phyloP scores from a whole-genome alignment of 2,329 filamentous ascomycete genomes.

The Trichophaea hybrida region DNA sequence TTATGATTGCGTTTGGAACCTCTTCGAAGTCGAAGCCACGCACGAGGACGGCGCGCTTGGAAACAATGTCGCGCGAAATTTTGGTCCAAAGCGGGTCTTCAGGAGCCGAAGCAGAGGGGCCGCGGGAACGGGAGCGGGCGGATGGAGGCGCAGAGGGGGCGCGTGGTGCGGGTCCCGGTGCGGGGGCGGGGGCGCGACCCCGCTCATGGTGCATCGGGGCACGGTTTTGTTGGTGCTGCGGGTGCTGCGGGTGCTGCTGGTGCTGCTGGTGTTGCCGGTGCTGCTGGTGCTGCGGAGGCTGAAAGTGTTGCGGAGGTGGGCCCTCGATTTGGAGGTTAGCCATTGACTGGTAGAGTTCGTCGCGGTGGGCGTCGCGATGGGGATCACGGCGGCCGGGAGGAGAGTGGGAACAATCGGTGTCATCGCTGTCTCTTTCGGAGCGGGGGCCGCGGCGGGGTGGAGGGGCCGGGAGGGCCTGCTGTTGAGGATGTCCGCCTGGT shows the following conservation, averaged over 20 bases:
- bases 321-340: neutral
- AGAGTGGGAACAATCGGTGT: constrained; percentile 1
- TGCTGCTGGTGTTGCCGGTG: neutral
- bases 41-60: constrained; percentile 19
- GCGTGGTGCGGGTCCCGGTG: constrained; percentile 7
- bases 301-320: neutral
- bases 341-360: neutral
- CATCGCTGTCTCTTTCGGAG: neutral
- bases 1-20: constrained; percentile 18
- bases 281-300: neutral
- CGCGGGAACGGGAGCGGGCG: constrained; percentile 6
- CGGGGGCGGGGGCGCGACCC: constrained; percentile 8
- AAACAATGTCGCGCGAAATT: constrained; percentile 23
- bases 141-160: constrained; percentile 1
- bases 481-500: neutral
- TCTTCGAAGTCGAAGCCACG: constrained; percentile 20
- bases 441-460: constrained; percentile 7
- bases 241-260: neutral
- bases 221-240: neutral
- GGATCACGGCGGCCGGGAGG: neutral
- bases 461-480: constrained; percentile 8
- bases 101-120: constrained; percentile 1
- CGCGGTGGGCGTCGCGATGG: too few species aligned
- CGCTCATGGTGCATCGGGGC: constrained; percentile 13
- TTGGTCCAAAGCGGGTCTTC: constrained; percentile 21